Evolutionary conservation across 2,329 filamentous ascomycete species (phyloP).

Genomic region (Aspergillus bombycis): DNA sequence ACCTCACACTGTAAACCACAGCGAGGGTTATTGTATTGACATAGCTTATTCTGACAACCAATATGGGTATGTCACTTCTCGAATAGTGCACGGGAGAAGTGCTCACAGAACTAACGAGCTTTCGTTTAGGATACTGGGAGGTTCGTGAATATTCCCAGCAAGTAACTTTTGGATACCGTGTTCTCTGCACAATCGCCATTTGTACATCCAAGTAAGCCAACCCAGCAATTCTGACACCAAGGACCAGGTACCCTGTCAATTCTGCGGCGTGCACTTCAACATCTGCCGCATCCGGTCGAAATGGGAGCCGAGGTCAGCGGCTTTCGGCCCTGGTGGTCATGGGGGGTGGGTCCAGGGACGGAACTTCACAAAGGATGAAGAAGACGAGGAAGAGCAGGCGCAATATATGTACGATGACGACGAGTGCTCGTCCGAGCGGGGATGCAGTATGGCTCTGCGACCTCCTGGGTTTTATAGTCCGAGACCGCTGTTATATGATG

Average conservation of each 20-base stretch:
- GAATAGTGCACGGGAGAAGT: neutral
- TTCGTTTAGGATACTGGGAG: neutral
- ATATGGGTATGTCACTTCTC: neutral
- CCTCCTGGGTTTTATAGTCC: neutral
- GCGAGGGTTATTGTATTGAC: neutral
- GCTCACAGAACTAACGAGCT: neutral
- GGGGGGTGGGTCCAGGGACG: neutral
- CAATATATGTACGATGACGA: neutral
- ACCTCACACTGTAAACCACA: neutral
- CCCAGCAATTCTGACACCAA: neutral
- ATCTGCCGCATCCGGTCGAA: neutral
- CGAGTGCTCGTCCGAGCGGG: neutral
- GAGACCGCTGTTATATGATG: neutral
- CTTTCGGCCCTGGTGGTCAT: neutral
- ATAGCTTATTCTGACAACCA: neutral
- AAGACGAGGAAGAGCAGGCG: neutral
- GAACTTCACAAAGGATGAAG: neutral
- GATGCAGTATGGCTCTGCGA: neutral
- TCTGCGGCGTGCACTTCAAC: neutral
- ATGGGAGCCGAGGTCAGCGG: neutral
- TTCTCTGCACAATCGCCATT: neutral
- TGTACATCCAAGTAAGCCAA: neutral
- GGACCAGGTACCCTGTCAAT: neutral
- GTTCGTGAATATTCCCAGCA: neutral
- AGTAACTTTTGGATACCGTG: neutral